Percentiles rank a stretch among this genome's conserved stretches.
phyloP scores from a whole-genome alignment of 2,329 filamentous ascomycete species.

The Dothiorella sarmentorum region DNA sequence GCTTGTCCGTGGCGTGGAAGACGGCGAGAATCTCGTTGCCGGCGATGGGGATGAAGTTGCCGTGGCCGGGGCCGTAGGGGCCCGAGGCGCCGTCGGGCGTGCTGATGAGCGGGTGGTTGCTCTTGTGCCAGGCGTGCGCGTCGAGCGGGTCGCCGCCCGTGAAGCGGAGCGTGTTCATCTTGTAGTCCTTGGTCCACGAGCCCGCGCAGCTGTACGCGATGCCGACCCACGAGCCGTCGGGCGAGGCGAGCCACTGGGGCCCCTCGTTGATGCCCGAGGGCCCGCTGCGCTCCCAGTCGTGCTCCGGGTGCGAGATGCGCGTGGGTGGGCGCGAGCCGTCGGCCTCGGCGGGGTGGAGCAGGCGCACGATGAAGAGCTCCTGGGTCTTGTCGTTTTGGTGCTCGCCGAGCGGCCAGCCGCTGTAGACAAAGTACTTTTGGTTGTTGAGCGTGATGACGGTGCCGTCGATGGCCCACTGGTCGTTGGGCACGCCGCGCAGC shows the following conservation, averaged over 20 bases:
- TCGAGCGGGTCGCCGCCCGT: conserved; percentile 41
- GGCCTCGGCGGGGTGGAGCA: conserved; percentile 36
- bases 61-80: conserved; percentile 47
- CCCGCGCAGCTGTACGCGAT: conserved; percentile 48
- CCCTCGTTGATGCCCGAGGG: conserved; percentile 46
- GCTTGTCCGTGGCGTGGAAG: conserved; percentile 46
- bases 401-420: conserved; percentile 43
- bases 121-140: conserved; percentile 39
- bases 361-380: conserved; percentile 43
- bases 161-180: conserved; percentile 45
- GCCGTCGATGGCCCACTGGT: conserved; percentile 49
- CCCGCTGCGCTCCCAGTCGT: conserved; percentile 41
- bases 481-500: conserved; percentile 38
- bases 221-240: conserved; percentile 40
- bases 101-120: conserved; percentile 37
- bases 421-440: conserved; percentile 44
- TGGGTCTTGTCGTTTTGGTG: conserved; percentile 37
- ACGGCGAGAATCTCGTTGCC: conserved; percentile 42
- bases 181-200: conserved; percentile 48
- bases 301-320: conserved; percentile 40
- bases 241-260: conserved; percentile 37
- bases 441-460: conserved; percentile 42
- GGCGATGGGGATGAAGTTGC: conserved; percentile 40
- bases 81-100: conserved; percentile 25
- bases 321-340: conserved; percentile 31